Base-by-base conservation (phyloP, 441 rosid species). In the Geranium incanum region DNA sequence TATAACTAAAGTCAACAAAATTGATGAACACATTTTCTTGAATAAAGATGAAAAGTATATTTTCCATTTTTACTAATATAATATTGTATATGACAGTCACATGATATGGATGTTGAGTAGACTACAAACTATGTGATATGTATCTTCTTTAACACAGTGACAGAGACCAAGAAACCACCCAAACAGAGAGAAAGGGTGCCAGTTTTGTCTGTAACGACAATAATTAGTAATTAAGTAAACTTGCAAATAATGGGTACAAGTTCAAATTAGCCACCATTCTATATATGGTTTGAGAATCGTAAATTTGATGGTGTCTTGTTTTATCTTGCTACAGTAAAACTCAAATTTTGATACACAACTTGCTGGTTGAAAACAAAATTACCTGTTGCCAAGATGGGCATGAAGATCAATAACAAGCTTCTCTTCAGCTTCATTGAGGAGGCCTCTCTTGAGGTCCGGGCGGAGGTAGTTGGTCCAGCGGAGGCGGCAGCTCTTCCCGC, bases 381-480 rank as follows among this genome's bases (percentile, higher is more conserved):
- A 88, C 93, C 90, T 83, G 70, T 88, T 88, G 77, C 93, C 93
- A 55, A 88, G 89, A 8, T 74, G 84, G 68, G 89, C 88, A 16
- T 88, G 93, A 67, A 88, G 93, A 65, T 88, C 88, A 76, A 88
- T 85, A 19, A 88, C 86, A n/a, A 86, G 84, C 71, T 88, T 83
- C 19, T 81, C 84, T 50, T 88, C 93, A 3, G 77, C 86, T 69
- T 85, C 89, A 71, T 71, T 85, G 23, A 88, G 87, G 71, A 85
- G 85, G 65, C 93, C 93, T 13, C 89, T 76, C 75, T 88, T 88
- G 70, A 88, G 78, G 85, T 86, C 90, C 0, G 93, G 90, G 5
- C 93, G 86, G 72, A 88, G 90, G 72, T 88, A 86, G 70, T 88
- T 88, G 5, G 87, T 88, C 93, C 93, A 88, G 18, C 93, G 89